A percentile compares a stretch with the other conserved stretches of the same genome.
phyloP scores from a whole-genome alignment of 208 protist species.

The Phytomonas sp. region DNA sequence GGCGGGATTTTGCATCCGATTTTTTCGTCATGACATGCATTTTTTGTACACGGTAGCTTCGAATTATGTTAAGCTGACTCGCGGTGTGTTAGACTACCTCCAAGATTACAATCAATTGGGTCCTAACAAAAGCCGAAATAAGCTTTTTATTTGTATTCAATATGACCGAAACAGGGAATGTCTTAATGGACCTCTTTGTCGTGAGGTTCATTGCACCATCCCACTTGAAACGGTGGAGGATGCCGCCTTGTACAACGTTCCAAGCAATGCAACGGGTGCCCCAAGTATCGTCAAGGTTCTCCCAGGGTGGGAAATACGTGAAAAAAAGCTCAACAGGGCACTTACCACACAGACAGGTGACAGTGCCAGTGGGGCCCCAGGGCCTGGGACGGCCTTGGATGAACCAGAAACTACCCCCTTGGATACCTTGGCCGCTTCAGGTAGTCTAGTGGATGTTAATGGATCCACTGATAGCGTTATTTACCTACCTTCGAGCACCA shows the following conservation, averaged over 20 bases:
- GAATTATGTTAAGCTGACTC: constrained; percentile 40
- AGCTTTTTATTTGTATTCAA: constrained; percentile 56
- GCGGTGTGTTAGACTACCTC: constrained; percentile 67
- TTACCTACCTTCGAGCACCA: constrained; percentile 28
- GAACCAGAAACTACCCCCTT: constrained; percentile 21
- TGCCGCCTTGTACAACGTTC: constrained; percentile 33
- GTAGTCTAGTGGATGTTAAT: constrained; percentile 11
- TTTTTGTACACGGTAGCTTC: constrained; percentile 61
- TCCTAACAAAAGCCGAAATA: constrained; percentile 69
- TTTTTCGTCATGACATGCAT: constrained; percentile 67
- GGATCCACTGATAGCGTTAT: constrained; percentile 15
- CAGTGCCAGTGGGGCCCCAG: background rate
- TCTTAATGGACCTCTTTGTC: constrained; percentile 50
- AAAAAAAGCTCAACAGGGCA: constrained; percentile 24
- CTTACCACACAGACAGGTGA: background rate
- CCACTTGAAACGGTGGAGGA: constrained; percentile 41
- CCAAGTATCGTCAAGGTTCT: constrained; percentile 28
- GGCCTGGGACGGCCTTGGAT: constrained; percentile 8
- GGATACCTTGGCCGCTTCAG: constrained; percentile 3
- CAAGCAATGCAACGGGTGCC: constrained; percentile 64
- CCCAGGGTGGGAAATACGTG: constrained; percentile 22
- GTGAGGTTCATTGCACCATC: constrained; percentile 68
- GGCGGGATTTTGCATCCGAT: constrained; percentile 58
- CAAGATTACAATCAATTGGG: constrained; percentile 72
- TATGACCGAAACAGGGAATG: constrained; percentile 39